phyloP scores from a whole-genome alignment of 345 rosid species.

The Aquilaria yunnanensis region DNA sequence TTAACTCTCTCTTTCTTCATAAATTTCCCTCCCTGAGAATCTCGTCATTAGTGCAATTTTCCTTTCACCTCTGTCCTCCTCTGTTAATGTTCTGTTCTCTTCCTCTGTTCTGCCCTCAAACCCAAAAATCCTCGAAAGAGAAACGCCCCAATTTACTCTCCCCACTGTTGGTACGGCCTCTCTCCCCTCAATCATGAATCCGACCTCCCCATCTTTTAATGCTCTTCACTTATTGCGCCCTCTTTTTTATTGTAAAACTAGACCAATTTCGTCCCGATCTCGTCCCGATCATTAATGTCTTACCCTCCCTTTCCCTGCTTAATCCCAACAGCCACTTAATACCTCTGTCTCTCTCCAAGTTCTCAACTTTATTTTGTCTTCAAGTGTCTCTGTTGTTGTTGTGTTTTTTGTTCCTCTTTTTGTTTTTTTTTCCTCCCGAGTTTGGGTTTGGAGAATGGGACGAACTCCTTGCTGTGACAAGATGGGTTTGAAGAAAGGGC shows the following conservation, averaged over 20 bases:
- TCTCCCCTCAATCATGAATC: conserved; percentile 19
- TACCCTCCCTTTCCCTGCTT: neutral
- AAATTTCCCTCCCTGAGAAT: conserved; percentile 22
- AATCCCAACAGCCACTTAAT: conserved; percentile 2
- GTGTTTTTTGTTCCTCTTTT: conserved; percentile 5
- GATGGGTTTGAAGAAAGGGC: conserved; percentile 90
- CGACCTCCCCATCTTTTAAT: conserved; percentile 19
- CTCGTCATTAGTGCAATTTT: conserved; percentile 26
- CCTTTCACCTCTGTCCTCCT: conserved; percentile 6
- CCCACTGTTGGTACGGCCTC: conserved; percentile 23
- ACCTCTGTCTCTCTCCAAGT: conserved; percentile 5
- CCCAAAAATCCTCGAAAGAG: conserved; percentile 9
- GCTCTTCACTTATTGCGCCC: conserved; percentile 31
- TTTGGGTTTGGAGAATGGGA: conserved; percentile 42
- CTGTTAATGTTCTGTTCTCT: conserved; percentile 1
- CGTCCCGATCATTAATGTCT: conserved; percentile 15
- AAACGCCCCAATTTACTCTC: conserved; percentile 18
- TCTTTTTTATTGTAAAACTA: conserved; percentile 13
- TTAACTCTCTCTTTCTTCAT: conserved; percentile 32
- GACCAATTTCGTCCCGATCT: conserved; percentile 23
- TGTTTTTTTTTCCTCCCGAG: neutral
- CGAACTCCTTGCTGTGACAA: conserved; percentile 87
- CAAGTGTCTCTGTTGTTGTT: conserved; percentile 1
- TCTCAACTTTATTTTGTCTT: neutral
- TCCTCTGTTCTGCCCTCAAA: conserved; percentile 7